Conservation (phyloP, 768 basidiomycete species). For the Tephrocybe sp. region DNA sequence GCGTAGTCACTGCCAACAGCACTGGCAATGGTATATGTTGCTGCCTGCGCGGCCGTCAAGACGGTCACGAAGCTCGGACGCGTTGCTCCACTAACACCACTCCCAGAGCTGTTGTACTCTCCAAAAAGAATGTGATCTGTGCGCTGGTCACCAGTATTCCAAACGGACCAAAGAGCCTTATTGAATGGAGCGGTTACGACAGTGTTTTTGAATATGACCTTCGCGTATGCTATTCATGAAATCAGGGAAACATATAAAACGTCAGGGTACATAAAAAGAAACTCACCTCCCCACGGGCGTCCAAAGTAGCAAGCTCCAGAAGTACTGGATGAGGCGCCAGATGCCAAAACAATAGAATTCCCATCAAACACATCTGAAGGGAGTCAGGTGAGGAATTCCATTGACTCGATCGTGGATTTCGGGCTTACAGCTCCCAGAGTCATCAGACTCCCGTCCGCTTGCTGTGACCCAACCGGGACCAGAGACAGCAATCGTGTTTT, state of each 20-base stretch:
- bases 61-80: slow-evolving; percentile 40
- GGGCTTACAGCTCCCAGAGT: slow-evolving; percentile 43
- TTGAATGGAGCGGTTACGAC: slow-evolving; percentile 37
- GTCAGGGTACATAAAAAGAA: neutral
- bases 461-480: slow-evolving; percentile 47
- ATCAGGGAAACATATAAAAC: neutral
- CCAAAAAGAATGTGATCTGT: neutral
- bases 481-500: slow-evolving; percentile 45
- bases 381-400: neutral
- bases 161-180: slow-evolving; percentile 22
- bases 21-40: slow-evolving; percentile 37
- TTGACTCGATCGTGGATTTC: neutral
- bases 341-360: slow-evolving; percentile 5
- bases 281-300: slow-evolving; percentile 43
- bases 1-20: slow-evolving; percentile 45
- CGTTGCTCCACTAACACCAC: neutral
- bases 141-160: slow-evolving; percentile 19
- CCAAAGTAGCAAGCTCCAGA: slow-evolving; percentile 37
- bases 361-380: slow-evolving; percentile 8
- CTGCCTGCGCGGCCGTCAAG: slow-evolving; percentile 35
- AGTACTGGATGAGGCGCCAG: slow-evolving; percentile 33
- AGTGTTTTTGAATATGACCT: slow-evolving; percentile 49
- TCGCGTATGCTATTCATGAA: slow-evolving; percentile 33
- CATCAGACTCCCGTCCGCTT: slow-evolving; percentile 42
- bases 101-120: slow-evolving; percentile 8